phyloP scores from a whole-genome alignment of 2,329 filamentous ascomycete genomes.

The Sclerotinia glacialis region DNA sequence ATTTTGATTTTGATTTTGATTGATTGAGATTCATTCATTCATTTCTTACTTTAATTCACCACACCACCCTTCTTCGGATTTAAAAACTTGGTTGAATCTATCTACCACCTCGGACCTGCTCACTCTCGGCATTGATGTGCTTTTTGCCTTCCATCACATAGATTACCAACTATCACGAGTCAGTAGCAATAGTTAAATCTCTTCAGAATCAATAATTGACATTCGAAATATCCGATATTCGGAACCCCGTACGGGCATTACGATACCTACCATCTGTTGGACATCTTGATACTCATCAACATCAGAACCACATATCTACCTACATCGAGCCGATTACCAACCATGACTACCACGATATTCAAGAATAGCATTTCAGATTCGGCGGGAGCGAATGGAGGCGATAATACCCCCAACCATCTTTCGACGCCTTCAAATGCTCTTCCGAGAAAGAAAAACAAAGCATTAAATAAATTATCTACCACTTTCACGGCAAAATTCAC shows the following conservation, averaged over 20 bases:
- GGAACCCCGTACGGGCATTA: neutral
- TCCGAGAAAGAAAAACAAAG: neutral
- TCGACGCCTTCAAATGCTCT: neutral
- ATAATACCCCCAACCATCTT: neutral
- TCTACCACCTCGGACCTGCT: neutral
- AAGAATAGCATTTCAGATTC: constrained; percentile 12
- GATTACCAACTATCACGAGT: neutral
- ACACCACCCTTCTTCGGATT: neutral
- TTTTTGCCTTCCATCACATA: no score
- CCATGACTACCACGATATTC: neutral
- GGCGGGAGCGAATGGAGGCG: constrained; percentile 40
- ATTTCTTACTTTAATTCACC: neutral
- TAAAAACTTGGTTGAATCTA: neutral
- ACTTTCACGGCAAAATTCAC: constrained; percentile 20
- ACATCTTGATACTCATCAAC: neutral
- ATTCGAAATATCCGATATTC: neutral
- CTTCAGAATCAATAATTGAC: neutral
- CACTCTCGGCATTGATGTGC: neutral
- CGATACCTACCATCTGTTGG: neutral
- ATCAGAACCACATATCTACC: neutral
- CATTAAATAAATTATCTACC: neutral
- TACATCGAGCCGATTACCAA: neutral
- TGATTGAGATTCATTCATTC: neutral
- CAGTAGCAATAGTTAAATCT: neutral
- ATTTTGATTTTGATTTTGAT: no score